These are phyloP conservation scores for Gastrolobium villosum DNA, from an alignment of 306 rosid species.

Conservation along the genomic window DNA sequence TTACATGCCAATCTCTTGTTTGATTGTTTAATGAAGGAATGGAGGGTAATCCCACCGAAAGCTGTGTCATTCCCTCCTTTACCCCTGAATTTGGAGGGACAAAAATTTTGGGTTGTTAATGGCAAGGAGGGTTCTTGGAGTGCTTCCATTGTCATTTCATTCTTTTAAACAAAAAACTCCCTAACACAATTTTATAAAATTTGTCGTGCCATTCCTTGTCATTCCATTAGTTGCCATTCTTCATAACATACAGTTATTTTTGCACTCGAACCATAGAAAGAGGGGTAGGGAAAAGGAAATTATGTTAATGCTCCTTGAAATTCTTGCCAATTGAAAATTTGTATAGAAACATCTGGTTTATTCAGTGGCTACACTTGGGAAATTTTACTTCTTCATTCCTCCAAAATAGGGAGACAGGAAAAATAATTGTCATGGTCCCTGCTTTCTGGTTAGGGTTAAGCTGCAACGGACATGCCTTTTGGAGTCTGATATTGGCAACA, in stretches of 20 bases:
- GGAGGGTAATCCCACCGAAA: neutral
- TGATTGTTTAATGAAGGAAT: slow-evolving; percentile 12
- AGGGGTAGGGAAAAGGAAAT: neutral
- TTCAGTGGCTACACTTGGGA: neutral
- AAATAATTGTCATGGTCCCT: neutral
- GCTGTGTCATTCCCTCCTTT: neutral
- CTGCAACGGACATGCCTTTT: neutral
- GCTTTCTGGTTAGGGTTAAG: slow-evolving; percentile 26
- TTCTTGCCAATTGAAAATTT: neutral
- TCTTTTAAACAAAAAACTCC: neutral
- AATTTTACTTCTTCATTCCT: slow-evolving; percentile 13
- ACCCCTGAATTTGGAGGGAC: neutral
- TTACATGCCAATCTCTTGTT: neutral
- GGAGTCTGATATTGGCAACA: neutral
- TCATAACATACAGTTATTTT: neutral
- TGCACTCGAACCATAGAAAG: neutral
- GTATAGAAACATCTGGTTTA: slow-evolving; percentile 10
- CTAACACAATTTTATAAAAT: neutral
- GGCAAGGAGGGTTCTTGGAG: neutral
- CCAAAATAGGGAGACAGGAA: slow-evolving; percentile 9
- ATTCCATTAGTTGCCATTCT: neutral
- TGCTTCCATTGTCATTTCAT: neutral
- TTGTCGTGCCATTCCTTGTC: neutral
- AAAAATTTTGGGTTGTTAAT: neutral
- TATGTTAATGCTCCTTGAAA: neutral